phyloP scores from a whole-genome alignment of 163 green algal species.

The Chlorella variabilis region DNA sequence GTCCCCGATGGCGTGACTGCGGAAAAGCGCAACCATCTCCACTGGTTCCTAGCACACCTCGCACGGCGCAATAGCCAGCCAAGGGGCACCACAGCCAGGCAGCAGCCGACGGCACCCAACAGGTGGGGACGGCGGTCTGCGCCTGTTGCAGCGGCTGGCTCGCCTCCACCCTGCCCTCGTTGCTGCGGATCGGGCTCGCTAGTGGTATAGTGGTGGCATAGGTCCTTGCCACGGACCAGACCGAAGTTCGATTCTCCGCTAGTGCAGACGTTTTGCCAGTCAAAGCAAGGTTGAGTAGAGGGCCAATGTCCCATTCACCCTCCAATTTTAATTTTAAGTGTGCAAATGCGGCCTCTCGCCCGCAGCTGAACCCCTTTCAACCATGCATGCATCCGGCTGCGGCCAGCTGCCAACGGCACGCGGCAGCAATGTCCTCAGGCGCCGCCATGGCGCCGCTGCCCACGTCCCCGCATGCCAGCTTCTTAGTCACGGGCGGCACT shows the following conservation, averaged over 20 bases:
- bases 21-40: too few species aligned
- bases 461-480: constrained; percentile 93
- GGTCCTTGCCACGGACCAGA: constrained; percentile 39
- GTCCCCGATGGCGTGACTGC: too few species aligned
- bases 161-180: neutral
- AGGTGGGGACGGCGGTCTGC: constrained; percentile 47
- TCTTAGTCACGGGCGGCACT: constrained; percentile 86
- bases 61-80: too few species aligned
- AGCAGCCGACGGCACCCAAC: constrained; percentile 76
- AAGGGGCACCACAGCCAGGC: constrained; percentile 91
- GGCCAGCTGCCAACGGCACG: neutral
- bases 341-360: too few species aligned
- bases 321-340: too few species aligned
- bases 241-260: constrained; percentile 39
- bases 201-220: constrained; percentile 36
- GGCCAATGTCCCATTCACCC: too few species aligned
- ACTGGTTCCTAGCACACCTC: too few species aligned
- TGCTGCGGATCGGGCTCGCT: neutral
- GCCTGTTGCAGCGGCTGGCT: neutral
- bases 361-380: too few species aligned
- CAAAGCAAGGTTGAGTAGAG: too few species aligned
- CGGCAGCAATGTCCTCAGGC: constrained; percentile 56
- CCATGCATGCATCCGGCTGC: too few species aligned
- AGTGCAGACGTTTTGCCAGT: too few species aligned
- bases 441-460: constrained; percentile 90